Conservation (phyloP, 1,139 yeast species). For the Candida dubliniensis region DNA sequence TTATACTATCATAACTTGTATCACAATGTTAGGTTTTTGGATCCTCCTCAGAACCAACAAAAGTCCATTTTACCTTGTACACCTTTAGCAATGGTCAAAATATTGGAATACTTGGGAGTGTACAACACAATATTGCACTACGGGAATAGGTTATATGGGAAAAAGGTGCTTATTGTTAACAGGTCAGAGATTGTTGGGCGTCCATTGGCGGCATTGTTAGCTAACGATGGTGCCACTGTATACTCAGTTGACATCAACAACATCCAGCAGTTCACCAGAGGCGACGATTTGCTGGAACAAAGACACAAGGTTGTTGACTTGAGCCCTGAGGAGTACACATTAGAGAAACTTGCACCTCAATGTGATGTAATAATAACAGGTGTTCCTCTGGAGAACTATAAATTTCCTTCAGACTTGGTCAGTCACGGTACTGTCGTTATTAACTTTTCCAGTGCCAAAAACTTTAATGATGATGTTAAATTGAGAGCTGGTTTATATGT, state of each 20-base stretch:
- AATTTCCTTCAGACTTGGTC: constrained; percentile 78
- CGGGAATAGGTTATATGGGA: constrained; percentile 92
- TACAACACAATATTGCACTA: constrained; percentile 79
- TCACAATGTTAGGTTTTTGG: constrained; percentile 85
- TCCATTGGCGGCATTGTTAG: constrained; percentile 91
- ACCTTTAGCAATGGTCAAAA: constrained; percentile 91
- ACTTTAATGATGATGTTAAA: constrained; percentile 79
- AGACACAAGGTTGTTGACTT: constrained; percentile 84
- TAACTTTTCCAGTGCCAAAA: constrained; percentile 86
- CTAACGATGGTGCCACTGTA: constrained; percentile 96
- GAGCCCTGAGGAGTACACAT: constrained; percentile 41
- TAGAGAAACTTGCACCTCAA: constrained; percentile 65
- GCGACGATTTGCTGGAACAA: constrained; percentile 79
- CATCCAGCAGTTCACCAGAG: constrained; percentile 89
- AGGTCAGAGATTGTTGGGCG: constrained; percentile 96
- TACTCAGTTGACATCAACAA: constrained; percentile 88
- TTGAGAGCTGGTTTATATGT: constrained; percentile 86
- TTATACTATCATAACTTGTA: constrained; percentile 90
- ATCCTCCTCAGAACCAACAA: constrained; percentile 59
- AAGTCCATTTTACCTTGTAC: constrained; percentile 95
- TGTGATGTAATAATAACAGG: constrained; percentile 96
- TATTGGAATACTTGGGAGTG: constrained; percentile 83
- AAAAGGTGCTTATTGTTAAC: constrained; percentile 85
- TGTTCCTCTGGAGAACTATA: constrained; percentile 80
- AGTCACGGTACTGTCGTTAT: constrained; percentile 88